Percentiles rank a stretch among this genome's conserved stretches.
phyloP scores from a whole-genome alignment of 78 protist genomes.

The Thecamonas trahens region DNA sequence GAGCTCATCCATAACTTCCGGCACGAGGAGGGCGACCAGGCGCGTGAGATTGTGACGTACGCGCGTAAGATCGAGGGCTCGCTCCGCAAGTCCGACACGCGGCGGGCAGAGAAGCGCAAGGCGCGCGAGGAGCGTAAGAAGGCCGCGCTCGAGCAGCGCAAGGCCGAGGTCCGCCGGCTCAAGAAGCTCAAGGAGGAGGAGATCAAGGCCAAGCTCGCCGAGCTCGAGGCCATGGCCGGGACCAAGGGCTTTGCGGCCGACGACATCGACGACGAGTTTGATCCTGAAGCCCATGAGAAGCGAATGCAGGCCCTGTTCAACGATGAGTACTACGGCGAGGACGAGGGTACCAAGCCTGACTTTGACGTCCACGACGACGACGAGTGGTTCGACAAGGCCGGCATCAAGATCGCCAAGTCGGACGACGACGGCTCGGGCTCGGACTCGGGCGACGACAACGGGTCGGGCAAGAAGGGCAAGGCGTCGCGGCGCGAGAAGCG shows the following conservation, averaged over 20 bases:
- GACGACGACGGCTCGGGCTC: not conserved
- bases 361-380: too few relatives aligned
- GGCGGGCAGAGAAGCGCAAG: too few relatives aligned
- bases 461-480: not conserved
- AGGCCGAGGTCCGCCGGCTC: too few relatives aligned
- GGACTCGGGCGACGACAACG: too few relatives aligned
- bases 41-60: not conserved
- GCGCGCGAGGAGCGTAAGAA: slow-evolving; percentile 8
- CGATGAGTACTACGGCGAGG: slow-evolving; percentile 12
- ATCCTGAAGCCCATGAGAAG: not conserved
- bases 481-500: not conserved
- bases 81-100: not conserved
- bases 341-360: not conserved
- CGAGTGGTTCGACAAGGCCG: too few relatives aligned
- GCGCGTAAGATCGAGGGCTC: not conserved
- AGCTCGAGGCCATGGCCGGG: too few relatives aligned
- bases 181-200: too few relatives aligned
- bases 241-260: too few relatives aligned
- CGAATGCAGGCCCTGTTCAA: not conserved
- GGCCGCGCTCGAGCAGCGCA: not conserved
- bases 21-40: not conserved
- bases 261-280: slow-evolving; percentile 10
- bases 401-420: too few relatives aligned
- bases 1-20: not conserved
- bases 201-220: too few relatives aligned